phyloP scores from a whole-genome alignment of 257 asterid genomes.

The Lithospermum erythrorhizon region DNA sequence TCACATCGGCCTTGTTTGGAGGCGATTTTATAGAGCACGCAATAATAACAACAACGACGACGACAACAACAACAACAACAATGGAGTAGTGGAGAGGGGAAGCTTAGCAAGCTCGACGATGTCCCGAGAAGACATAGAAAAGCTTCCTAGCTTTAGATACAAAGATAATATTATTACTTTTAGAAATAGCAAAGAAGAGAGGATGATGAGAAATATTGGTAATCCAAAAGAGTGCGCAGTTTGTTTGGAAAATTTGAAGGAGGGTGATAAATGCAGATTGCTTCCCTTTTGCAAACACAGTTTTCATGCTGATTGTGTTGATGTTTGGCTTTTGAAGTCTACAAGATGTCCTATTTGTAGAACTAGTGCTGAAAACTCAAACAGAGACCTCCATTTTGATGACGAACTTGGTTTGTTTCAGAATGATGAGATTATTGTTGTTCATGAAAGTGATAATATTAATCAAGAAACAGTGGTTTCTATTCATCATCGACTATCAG shows the following conservation, averaged over 20 bases:
- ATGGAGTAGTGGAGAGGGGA: conserved; percentile 28
- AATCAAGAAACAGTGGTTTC: not conserved
- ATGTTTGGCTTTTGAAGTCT: conserved; percentile 51
- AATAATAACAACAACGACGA: too few species aligned
- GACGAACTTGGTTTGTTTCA: conserved; percentile 12
- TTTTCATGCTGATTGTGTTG: conserved; percentile 65
- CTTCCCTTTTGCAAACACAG: conserved; percentile 59
- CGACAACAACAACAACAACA: too few species aligned
- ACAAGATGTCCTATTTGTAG: conserved; percentile 63
- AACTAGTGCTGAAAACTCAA: conserved; percentile 22
- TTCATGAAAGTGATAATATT: conserved; percentile 1
- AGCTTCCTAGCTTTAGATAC: conserved; percentile 64
- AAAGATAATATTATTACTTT: conserved; percentile 5
- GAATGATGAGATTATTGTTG: conserved; percentile 3
- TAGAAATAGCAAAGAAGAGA: conserved; percentile 20
- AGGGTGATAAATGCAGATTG: conserved; percentile 58
- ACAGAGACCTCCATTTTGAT: conserved; percentile 1
- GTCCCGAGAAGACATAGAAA: conserved; percentile 65
- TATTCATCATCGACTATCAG: conserved; percentile 8
- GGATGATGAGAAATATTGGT: conserved; percentile 16
- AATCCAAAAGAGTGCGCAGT: conserved; percentile 43
- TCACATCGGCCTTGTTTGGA: too few species aligned
- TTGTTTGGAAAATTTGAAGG: conserved; percentile 44
- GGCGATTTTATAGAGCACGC: too few species aligned
- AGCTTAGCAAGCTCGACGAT: conserved; percentile 44